Evolutionary conservation across 2,329 filamentous ascomycete genomes (phyloP), one percentile per base, ranked within the genome.

Genomic region (Lachnellula cervina): DNA sequence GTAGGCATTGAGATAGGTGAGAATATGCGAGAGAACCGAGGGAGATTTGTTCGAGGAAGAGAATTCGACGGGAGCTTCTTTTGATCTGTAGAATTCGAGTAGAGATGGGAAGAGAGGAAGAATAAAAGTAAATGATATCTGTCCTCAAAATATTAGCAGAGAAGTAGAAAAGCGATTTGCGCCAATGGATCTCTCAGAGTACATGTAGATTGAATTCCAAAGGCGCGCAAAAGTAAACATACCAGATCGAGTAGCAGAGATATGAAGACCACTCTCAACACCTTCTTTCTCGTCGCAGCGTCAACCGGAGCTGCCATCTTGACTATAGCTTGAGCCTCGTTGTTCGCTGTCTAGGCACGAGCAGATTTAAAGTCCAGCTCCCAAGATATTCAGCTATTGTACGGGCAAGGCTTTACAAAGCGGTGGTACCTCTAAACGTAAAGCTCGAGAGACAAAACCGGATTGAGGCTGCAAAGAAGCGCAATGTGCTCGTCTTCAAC

Each of bases 91-190:
- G 81, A 97, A 97, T 67, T 95, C 88, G 73, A 97, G 87, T 45
- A 99, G 87, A 56, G 91, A 92, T 7, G 92, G 94, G 71, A 97
- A 99, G 37, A 99, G 83, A 0, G 94, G 94, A 8, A 99, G 86
- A 70, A 97, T 97, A 71, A 99, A 97, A 32, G 94, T 99, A 72
- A 99, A 99, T 54, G 93, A 97, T 68, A 97, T 90, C 93, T 97
- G n/a, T 45, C 17, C 21, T 7, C 25, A 2, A 49, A 5, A 32
- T 19, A 21, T 45, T 57, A 46, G 49, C 32, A 53, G 4, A 47
- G n/a, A 17, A 8, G 6, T 17, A 7, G 1, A 34, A 16, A 7
- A 13, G 21, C 25, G 3, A 25, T 16, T 2, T 11, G 16, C 17
- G 2, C 17, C 45, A n/a, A n/a, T 43, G 11, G 14, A 23, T 35